These are phyloP conservation scores for Hyaloscypha variabilis DNA, from an alignment of 495 filamentous ascomycete species.

Conservation along the genomic window DNA sequence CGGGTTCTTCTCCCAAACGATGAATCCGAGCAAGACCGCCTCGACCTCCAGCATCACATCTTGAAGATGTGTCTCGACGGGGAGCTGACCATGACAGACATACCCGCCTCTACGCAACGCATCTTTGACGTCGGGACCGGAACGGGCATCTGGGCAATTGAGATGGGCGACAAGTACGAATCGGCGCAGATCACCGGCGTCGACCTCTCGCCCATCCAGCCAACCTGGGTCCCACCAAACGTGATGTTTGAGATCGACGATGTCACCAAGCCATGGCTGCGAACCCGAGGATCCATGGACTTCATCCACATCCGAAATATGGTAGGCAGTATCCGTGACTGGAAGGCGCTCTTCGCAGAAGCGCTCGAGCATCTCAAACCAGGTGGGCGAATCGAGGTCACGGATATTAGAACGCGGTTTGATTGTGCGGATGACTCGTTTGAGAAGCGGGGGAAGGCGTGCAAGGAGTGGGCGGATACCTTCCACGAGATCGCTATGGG, in stretches of 20 bases:
- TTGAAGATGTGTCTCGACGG: too few species aligned
- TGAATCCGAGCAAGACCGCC: too few species aligned
- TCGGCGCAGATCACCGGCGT: slow-evolving; percentile 56
- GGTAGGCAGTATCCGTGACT: slow-evolving; percentile 52
- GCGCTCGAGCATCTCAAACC: slow-evolving; percentile 42
- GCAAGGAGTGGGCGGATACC: slow-evolving; percentile 36
- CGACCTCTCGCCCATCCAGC: slow-evolving; percentile 51
- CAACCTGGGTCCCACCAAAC: slow-evolving; percentile 56
- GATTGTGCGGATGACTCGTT: slow-evolving; percentile 27
- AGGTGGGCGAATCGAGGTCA: slow-evolving; percentile 54
- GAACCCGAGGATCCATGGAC: slow-evolving; percentile 47
- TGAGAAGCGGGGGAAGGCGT: background rate
- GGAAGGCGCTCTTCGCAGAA: slow-evolving; percentile 38
- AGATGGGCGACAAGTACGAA: too few species aligned
- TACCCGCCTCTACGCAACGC: too few species aligned
- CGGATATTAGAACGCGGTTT: slow-evolving; percentile 37
- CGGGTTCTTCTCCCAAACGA: too few species aligned
- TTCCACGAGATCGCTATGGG: slow-evolving; percentile 37
- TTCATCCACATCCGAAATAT: slow-evolving; percentile 55
- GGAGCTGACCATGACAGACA: too few species aligned
- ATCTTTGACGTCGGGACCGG: too few species aligned
- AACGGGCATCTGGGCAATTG: too few species aligned
- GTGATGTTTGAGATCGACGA: slow-evolving; percentile 55
- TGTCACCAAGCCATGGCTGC: slow-evolving; percentile 54
- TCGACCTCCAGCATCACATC: too few species aligned